These are phyloP conservation scores for Aphanomyces astaci DNA, from an alignment of 352 stramenopile species.

Conservation along the genomic window DNA sequence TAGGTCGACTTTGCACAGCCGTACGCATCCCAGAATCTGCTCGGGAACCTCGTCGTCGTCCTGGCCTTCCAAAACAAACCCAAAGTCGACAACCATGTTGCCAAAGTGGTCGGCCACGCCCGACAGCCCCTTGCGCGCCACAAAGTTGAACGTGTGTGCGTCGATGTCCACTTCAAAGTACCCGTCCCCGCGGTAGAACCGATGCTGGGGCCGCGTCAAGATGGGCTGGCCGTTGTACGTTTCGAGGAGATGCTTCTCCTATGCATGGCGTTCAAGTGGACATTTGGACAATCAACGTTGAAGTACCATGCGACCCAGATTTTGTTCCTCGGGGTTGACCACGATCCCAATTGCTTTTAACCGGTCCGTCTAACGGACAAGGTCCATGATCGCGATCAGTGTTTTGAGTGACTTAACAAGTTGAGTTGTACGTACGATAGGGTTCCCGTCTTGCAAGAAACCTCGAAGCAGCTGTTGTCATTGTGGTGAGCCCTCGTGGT, in stretches of 20 bases:
- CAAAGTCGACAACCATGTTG: conserved; percentile 81
- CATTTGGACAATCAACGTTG: too few relatives aligned
- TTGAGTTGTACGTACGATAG: conserved; percentile 31
- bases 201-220: conserved; percentile 68
- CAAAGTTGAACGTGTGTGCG: conserved; percentile 77
- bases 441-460: conserved; percentile 35
- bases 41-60: conserved; percentile 69
- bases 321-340: conserved; percentile 62
- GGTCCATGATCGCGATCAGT: background rate
- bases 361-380: conserved; percentile 43
- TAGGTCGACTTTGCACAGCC: conserved; percentile 71
- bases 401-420: conserved; percentile 33
- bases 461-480: conserved; percentile 40
- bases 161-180: conserved; percentile 83
- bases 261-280: background rate
- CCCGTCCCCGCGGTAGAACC: conserved; percentile 53
- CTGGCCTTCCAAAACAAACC: conserved; percentile 71
- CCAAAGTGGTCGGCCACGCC: conserved; percentile 64
- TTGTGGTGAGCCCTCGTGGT: too few relatives aligned
- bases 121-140: conserved; percentile 62
- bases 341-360: conserved; percentile 81
- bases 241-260: conserved; percentile 62
- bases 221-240: conserved; percentile 80
- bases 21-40: conserved; percentile 65
- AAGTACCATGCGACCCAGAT: conserved; percentile 47